Evolutionary conservation across 257 asterid species (phyloP).

Genomic region (Henckelia pumila): DNA sequence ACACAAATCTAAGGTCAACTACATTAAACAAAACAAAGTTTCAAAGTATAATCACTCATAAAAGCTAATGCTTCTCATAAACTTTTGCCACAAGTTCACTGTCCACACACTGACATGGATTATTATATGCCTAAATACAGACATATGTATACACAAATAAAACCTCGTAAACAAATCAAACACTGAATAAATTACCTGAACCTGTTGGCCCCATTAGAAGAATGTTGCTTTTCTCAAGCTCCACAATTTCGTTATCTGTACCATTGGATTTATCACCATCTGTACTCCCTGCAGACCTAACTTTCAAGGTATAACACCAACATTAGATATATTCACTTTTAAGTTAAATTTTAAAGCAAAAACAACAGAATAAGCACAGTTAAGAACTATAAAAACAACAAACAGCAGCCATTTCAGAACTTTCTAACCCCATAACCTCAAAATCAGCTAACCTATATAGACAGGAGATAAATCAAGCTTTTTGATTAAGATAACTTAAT

Average conservation of each 20-base stretch:
- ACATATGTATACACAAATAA: neutral
- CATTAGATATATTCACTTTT: slow-evolving; percentile 29
- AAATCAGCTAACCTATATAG: neutral
- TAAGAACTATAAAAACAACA: neutral
- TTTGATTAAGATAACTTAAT: neutral
- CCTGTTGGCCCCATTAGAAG: slow-evolving; percentile 99
- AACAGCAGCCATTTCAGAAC: slow-evolving; percentile 6
- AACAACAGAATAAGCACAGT: neutral
- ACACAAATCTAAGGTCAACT: slow-evolving; percentile 8
- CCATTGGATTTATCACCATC: slow-evolving; percentile 49
- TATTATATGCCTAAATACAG: neutral
- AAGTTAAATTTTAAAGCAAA: slow-evolving; percentile 4
- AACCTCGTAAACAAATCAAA: slow-evolving; percentile 19
- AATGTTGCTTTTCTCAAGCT: slow-evolving; percentile 97
- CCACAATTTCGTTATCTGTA: slow-evolving; percentile 66
- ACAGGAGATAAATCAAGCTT: neutral
- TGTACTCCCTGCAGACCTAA: slow-evolving; percentile 73
- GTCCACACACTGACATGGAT: slow-evolving; percentile 2
- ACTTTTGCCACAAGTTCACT: slow-evolving; percentile 12
- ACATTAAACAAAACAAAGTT: slow-evolving; percentile 1
- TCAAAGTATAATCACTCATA: neutral
- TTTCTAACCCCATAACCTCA: slow-evolving; percentile 13
- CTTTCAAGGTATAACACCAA: slow-evolving; percentile 43
- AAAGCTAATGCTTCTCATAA: slow-evolving; percentile 12
- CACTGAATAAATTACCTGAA: slow-evolving; percentile 74